Conservation (phyloP, 345 rosid genomes). For the Microcos paniculata region DNA sequence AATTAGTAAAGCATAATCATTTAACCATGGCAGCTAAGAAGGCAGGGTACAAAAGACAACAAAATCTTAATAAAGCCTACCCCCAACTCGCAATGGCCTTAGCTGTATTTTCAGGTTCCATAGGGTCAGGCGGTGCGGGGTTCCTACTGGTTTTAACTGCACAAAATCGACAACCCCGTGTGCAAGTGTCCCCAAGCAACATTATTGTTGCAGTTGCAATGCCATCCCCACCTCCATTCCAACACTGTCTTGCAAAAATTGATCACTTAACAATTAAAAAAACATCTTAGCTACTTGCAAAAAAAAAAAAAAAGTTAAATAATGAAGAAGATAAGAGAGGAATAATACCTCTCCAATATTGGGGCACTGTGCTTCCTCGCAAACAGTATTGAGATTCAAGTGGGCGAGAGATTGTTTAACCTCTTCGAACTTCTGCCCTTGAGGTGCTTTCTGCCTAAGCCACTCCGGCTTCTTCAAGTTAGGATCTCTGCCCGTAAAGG, state of each 20-base stretch:
- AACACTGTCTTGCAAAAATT: constrained; percentile 51
- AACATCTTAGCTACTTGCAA: neutral
- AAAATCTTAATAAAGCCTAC: constrained; percentile 34
- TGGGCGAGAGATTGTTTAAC: constrained; percentile 74
- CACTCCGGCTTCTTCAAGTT: constrained; percentile 80
- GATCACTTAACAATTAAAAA: neutral
- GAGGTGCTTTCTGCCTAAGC: constrained; percentile 94
- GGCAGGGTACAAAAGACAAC: neutral
- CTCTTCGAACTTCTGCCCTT: constrained; percentile 70
- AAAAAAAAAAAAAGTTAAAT: neutral
- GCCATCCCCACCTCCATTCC: constrained; percentile 99
- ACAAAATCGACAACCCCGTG: constrained; percentile 99
- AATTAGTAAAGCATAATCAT: neutral
- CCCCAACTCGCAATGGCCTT: constrained; percentile 92
- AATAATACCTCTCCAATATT: constrained; percentile 84
- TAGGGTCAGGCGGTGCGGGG: constrained; percentile 89
- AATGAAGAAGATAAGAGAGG: neutral
- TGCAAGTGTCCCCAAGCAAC: constrained; percentile 97
- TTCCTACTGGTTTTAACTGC: constrained; percentile 96
- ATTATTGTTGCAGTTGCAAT: constrained; percentile 94
- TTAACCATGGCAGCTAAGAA: neutral
- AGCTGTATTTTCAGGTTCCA: constrained; percentile 95
- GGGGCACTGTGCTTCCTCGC: constrained; percentile 98
- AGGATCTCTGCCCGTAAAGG: constrained; percentile 83
- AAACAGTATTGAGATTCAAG: constrained; percentile 85